These are phyloP conservation scores for Boletus sp. DNA, from an alignment of 1,284 basidiomycete genomes.

Conservation along the genomic window DNA sequence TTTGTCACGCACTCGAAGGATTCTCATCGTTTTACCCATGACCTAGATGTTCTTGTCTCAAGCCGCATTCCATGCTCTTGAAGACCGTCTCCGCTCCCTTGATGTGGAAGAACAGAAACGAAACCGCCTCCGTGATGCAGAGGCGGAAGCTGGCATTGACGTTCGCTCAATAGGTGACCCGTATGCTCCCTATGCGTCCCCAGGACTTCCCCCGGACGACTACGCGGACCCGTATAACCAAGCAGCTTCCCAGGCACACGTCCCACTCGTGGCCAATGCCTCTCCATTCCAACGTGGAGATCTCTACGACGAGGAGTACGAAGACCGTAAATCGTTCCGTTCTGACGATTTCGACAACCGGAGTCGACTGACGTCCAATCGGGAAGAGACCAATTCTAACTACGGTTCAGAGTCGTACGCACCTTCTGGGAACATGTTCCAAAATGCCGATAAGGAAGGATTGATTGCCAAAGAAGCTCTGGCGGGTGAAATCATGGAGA, in stretches of 20 bases:
- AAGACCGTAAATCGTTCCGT: conserved; percentile 73
- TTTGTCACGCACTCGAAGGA: background rate
- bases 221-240: conserved; percentile 48
- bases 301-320: conserved; percentile 72
- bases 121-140: conserved; percentile 68
- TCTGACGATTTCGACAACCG: conserved; percentile 74
- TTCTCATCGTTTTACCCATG: conserved; percentile 9
- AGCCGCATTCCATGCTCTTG: conserved; percentile 81
- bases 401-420: conserved; percentile 89
- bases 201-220: conserved; percentile 42
- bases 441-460: conserved; percentile 70
- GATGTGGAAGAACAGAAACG: conserved; percentile 85
- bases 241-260: conserved; percentile 49
- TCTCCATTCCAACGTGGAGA: conserved; percentile 72
- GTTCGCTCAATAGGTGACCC: conserved; percentile 69
- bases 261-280: conserved; percentile 75
- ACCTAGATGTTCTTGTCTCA: conserved; percentile 87
- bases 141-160: conserved; percentile 70
- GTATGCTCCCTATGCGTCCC: conserved; percentile 67
- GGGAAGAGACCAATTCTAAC: conserved; percentile 75
- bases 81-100: conserved; percentile 78
- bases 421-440: conserved; percentile 93
- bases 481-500: conserved; percentile 75
- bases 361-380: conserved; percentile 68
- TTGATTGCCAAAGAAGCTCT: conserved; percentile 76